Evolutionary conservation across 2,329 filamentous ascomycete genomes (phyloP), one percentile per base, ranked within the genome.

Genomic region (Clonostachys rosea): DNA sequence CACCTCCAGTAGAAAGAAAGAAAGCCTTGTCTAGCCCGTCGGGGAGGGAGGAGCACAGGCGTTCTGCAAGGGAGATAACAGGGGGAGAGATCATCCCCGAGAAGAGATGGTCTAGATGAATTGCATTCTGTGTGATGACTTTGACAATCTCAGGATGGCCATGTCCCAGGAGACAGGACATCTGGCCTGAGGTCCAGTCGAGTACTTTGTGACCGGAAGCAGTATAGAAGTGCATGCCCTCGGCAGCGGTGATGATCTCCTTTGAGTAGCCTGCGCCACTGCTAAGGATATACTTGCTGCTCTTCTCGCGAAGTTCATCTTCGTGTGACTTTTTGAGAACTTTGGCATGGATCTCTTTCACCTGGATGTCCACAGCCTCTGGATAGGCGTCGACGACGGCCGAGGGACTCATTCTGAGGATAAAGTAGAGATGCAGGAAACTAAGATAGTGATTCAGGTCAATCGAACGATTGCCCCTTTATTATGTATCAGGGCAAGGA

Each of bases 121-220:
- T 66, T 12, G 74, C 75, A 53, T 80, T 69, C 2, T 73, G 59
- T 17, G 63, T 53, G 24, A 83, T 73, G 0, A 73, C 73, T 45
- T 75, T 61, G 20, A 82, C 77, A 44, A 84, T 75, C 50, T 84
- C 78, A 0, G 76, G 74, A 53, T 83, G 73, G 1, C 71, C 72
- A 54, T 84, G 80, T 8, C 79, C 79, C 2, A 84, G 63, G 0
- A 84, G 65, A 34, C 73, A 82, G 7, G 70, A 75, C 77, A 83
- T 83, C 51, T 84, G 79, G 13, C 79, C 78, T 0, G 78, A 82
- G 1, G 78, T 83, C 63, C 73, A 81, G 59, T 83, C 78, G 1
- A 83, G 68, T 46, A 83, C 71, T 43, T 66, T 65, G 43, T 69
- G 67, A 7, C 69, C 67, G 9, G 62, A 59, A 2, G 69, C 63